Base-by-base conservation (phyloP, 805 yeast species). In the Metschnikowia kofuensis region DNA sequence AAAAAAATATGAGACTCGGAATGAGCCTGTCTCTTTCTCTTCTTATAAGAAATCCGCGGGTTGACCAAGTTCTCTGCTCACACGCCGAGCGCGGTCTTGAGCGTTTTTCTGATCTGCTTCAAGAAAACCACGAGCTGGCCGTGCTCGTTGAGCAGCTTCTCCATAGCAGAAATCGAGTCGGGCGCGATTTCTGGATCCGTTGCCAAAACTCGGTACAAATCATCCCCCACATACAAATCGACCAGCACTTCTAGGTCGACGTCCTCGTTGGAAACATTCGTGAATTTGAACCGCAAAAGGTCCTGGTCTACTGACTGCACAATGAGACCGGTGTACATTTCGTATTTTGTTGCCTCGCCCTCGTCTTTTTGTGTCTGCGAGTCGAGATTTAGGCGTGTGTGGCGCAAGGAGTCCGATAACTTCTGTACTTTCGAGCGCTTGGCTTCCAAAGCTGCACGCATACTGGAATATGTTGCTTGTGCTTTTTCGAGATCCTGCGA, bases 291-390 rank as follows among this genome's bases (percentile, higher is more conserved):
- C 49, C 64, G 66, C 39, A 84, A 59, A 32, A 73, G 54, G 45
- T 77, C 80, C 7, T 72, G 75, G 15, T 67, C 63, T 1, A 79
- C 62, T 4, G 82, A 82, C 47, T 78, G 80, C 15, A 84, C 74
- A 34, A 68, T 67, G 48, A 84, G 59, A 1, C 89, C 89, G 39
- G 83, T 65, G 42, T 80, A 65, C 35, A 68, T 62, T 51, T 84
- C 87, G 63, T 76, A 80, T 37, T 75, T 68, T 14, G 65, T 48
- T 37, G 80, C 66, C 58, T 84, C 88, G 0, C 82, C 81, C 13
- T 67, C 65, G 49, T 82, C 82, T 37, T 67, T 68, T 29, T 66
- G 67, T 7, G 74, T 66, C 57, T 84, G 87, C 9, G 58, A 52
- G 15, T 63, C 62, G 34, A 80, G 59, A 35, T 66, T 62, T 43